Percentiles rank a stretch among this genome's conserved stretches.
Evolutionary conservation across 176 grass and related monocot genomes (phyloP).

Genomic region (Triticum dicoccoides): DNA sequence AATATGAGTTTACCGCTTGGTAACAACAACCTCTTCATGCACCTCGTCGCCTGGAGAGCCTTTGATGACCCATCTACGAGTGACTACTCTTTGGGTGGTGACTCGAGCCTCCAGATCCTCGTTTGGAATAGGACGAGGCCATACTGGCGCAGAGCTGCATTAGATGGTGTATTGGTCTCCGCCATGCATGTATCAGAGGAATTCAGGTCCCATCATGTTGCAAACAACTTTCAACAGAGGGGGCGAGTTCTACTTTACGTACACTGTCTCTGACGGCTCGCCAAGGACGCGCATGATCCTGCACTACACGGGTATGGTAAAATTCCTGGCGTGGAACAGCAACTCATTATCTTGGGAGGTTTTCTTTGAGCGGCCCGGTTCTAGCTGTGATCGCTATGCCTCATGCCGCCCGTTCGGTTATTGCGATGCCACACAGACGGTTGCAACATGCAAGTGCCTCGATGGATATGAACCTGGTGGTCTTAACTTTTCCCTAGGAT

Average conservation of each 20-base stretch:
- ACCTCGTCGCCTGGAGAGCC: background rate
- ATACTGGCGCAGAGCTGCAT: background rate
- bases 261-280: background rate
- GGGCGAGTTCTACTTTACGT: background rate
- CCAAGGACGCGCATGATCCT: background rate
- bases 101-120: background rate
- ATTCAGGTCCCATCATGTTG: background rate
- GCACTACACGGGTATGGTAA: background rate
- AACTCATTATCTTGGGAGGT: background rate
- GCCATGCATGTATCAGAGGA: background rate
- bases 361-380: background rate
- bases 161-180: too few relatives aligned
- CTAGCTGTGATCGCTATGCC: conserved; percentile 15
- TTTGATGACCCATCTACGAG: conserved; percentile 20
- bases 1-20: too few relatives aligned
- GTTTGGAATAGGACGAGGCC: background rate
- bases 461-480: conserved; percentile 19
- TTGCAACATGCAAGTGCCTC: conserved; percentile 27
- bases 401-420: conserved; percentile 38
- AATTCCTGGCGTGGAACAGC: background rate
- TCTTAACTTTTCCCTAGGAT: conserved; percentile 10
- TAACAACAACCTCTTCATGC: too few relatives aligned
- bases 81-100: background rate
- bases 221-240: background rate
- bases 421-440: conserved; percentile 12